phyloP scores from a whole-genome alignment of 108 stramenopile species.

The Bacterosira constricta region DNA sequence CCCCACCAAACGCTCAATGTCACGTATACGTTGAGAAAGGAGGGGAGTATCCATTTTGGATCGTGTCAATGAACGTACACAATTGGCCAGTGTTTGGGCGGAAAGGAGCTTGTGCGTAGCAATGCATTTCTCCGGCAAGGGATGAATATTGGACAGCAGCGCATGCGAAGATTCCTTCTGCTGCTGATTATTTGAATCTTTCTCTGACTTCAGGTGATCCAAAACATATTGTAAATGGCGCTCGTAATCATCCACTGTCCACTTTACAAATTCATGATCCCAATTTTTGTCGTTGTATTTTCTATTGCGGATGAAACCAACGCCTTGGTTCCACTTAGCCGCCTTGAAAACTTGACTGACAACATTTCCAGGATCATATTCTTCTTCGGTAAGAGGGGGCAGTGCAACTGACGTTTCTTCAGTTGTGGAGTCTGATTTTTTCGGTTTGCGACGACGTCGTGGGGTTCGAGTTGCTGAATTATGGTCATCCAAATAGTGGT shows the following conservation, averaged over 20 bases:
- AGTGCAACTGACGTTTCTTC: background rate
- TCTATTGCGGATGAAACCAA: slow-evolving; percentile 19
- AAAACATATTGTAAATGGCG: slow-evolving; percentile 44
- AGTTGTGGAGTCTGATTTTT: background rate
- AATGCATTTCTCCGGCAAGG: slow-evolving; percentile 28
- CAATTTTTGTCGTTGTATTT: slow-evolving; percentile 32
- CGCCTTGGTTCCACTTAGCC: slow-evolving; percentile 38
- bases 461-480: background rate
- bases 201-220: slow-evolving; percentile 18
- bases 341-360: slow-evolving; percentile 27
- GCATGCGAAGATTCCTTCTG: background rate
- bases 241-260: slow-evolving; percentile 42
- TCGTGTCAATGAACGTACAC: slow-evolving; percentile 60
- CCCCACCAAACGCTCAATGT: slow-evolving; percentile 75
- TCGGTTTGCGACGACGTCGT: background rate
- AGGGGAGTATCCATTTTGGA: slow-evolving; percentile 57
- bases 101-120: slow-evolving; percentile 53
- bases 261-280: slow-evolving; percentile 41
- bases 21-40: slow-evolving; percentile 59
- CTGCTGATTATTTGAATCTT: background rate
- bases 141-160: slow-evolving; percentile 33
- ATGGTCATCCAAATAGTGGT: background rate
- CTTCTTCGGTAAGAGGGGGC: slow-evolving; percentile 24
- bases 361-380: slow-evolving; percentile 32
- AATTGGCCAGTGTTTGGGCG: slow-evolving; percentile 53